Evolutionary conservation across 2,329 filamentous ascomycete genomes (phyloP), one percentile per base, ranked within the genome.

Genomic region (Didymella exigua): DNA sequence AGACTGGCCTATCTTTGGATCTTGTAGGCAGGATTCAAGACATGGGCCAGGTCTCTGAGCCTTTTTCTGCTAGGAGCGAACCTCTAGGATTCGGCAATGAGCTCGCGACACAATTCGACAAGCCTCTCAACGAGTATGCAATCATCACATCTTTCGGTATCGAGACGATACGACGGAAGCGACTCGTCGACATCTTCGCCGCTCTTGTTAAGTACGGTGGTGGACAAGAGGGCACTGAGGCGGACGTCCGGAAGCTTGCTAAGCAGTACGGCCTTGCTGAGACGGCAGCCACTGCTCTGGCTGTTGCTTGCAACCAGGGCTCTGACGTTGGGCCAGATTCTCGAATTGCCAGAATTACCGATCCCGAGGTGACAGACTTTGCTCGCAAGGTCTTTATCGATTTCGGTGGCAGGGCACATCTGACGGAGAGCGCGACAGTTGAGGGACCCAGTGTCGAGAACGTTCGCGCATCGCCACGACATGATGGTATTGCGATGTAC

Each of bases 291-390:
- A 92, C 93, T 34, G 93, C 95, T 23, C 79, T 99, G 46, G 95
- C 95, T 10, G 95, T 99, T 26, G 93, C 95, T 31, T 99, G 95
- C 73, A 93, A 93, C 4, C 93, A 98, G 72, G 93, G 92, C 9
- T 88, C 89, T 23, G 93, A 96, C 67, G 84, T 90, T 18, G 89
- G 89, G 0, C 73, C 81, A 1, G 89, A 91, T 53, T 84, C 86
- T 37, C 86, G 92, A 37, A 77, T 88, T 9, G 87, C 90, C 0
- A 83, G 81, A 60, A 82, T 89, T 21, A 89, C 88, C 29, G 95
- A 98, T 67, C 90, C 93, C 11, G 86, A 91, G 30, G 91, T 96
- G 1, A 82, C 96, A 41, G 92, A 96, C 63, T 86, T 88, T 57
- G 95, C 93, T 4, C 86, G 91, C 54, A 88, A 90, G 59, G 89